Conservation (phyloP, 495 filamentous ascomycete genomes). For the Xylaria curta region DNA sequence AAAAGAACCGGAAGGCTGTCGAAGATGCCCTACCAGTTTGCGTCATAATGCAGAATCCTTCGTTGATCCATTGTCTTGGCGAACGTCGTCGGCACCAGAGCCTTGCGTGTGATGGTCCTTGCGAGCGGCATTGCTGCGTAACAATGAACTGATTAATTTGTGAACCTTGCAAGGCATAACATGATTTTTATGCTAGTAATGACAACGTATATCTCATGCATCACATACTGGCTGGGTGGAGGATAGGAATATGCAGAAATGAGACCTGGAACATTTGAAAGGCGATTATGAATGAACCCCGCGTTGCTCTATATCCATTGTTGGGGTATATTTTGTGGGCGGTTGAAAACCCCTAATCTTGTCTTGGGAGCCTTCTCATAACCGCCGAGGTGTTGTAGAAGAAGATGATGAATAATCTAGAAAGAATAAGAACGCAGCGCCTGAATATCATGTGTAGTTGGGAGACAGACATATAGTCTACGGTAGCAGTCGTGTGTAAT, state of each 20-base stretch:
- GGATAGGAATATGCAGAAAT: neutral
- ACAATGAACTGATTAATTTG: neutral
- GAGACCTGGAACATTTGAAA: neutral
- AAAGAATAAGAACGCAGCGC: neutral
- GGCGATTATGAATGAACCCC: neutral
- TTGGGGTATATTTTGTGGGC: neutral
- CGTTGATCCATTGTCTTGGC: neutral
- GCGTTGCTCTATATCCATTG: neutral
- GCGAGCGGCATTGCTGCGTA: neutral
- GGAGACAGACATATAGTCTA: neutral
- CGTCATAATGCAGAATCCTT: slow-evolving; percentile 22
- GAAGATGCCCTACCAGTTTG: neutral
- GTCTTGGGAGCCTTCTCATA: neutral
- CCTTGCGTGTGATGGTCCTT: slow-evolving; percentile 1
- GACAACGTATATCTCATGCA: neutral
- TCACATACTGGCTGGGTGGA: slow-evolving; percentile 10
- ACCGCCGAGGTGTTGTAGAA: neutral
- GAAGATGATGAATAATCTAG: neutral
- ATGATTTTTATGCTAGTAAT: neutral
- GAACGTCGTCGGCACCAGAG: slow-evolving; percentile 3
- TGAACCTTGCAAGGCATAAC: neutral
- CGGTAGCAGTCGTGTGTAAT: neutral
- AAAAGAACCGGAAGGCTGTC: slow-evolving; percentile 9
- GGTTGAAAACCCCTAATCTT: neutral
- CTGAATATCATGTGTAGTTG: neutral